Base-by-base conservation (phyloP, 2,329 filamentous ascomycete species). In the Exophiala mesophila region DNA sequence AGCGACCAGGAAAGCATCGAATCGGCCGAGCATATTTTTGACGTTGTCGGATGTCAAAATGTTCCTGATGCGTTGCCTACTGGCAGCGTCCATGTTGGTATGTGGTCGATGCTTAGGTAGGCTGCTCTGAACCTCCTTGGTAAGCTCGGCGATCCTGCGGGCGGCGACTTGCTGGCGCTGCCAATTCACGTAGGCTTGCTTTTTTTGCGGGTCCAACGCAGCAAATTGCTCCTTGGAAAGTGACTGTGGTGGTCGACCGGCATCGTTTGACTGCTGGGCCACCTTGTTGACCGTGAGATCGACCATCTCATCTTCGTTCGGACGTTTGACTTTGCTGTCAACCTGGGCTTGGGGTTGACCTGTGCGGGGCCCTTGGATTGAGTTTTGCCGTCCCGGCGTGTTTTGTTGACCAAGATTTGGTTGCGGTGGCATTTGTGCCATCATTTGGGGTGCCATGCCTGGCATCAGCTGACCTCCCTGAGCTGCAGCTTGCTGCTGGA, bases 241-340 rank as follows among this genome's bases (percentile, higher is more conserved):
- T 16, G 32, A 4, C 6, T 37, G 36, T 3, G 41, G 29, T 21
- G 19, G 18, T 17, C 41, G 45, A 32, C 28, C 39, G 16, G 8
- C 26, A 24, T 44, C 41, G 13, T 28, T 32, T 30, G 47, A 45
- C 17, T 20, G 17, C 16, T 40, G 44, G 9, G 36, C 12, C 24
- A 36, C 41, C 21, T 39, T 45, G 31, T 43, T 43, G 6, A 7
- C 7, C 16, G 36, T 13, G 10, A 21, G 16, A 23, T 71, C 70
- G 24, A 64, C 55, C n/a, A 63, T 57, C 53, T 75, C 71, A 50
- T 75, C 71, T 41, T 60, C 63, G 41, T 57, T 63, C 3, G 65
- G 55, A 45, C 72, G 61, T 55, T 70, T 71, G 17, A 67, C 66
- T 49, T 73, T 72, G 44, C 65, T 67, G 10, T 62, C 51, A n/a